These are phyloP conservation scores for Plenodomus tracheiphilus DNA, from an alignment of 2,329 filamentous ascomycete genomes.

Conservation along the genomic window DNA sequence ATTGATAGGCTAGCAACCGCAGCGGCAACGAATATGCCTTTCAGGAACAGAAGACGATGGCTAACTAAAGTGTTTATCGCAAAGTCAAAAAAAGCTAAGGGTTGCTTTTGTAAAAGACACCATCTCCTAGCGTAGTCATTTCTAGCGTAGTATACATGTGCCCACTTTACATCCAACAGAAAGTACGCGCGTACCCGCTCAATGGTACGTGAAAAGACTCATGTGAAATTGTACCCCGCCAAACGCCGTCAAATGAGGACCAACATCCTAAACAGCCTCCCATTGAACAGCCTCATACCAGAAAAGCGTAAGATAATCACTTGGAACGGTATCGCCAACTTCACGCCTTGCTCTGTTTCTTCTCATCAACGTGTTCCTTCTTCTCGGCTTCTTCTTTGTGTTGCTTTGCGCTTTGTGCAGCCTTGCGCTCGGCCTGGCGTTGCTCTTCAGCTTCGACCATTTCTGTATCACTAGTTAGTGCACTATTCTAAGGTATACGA, in stretches of 20 bases:
- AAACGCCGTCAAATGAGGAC: slow-evolving; percentile 22
- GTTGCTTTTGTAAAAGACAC: too few relatives aligned
- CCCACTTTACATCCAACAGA: slow-evolving; percentile 7
- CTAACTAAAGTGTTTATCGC: too few relatives aligned
- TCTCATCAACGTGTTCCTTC: slow-evolving; percentile 22
- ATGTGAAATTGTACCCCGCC: slow-evolving; percentile 4
- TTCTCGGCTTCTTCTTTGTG: slow-evolving; percentile 15
- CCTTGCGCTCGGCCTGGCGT: slow-evolving; percentile 56
- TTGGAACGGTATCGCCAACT: too few relatives aligned
- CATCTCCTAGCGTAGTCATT: neutral
- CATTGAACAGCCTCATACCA: too few relatives aligned
- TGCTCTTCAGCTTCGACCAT: slow-evolving; percentile 83
- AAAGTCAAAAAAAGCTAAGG: too few relatives aligned
- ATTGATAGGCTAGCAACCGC: too few relatives aligned
- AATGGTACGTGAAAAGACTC: slow-evolving; percentile 5
- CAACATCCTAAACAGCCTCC: neutral
- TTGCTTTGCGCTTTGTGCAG: slow-evolving; percentile 17
- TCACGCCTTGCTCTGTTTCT: slow-evolving; percentile 23
- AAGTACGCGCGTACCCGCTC: slow-evolving; percentile 18
- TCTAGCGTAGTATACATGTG: neutral
- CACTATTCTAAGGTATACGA: neutral
- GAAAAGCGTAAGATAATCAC: too few relatives aligned
- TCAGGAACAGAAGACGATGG: too few relatives aligned
- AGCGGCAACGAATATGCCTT: too few relatives aligned
- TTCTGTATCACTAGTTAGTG: slow-evolving; percentile 54